phyloP scores from a whole-genome alignment of 345 rosid species.

The Populus pruinosa region DNA sequence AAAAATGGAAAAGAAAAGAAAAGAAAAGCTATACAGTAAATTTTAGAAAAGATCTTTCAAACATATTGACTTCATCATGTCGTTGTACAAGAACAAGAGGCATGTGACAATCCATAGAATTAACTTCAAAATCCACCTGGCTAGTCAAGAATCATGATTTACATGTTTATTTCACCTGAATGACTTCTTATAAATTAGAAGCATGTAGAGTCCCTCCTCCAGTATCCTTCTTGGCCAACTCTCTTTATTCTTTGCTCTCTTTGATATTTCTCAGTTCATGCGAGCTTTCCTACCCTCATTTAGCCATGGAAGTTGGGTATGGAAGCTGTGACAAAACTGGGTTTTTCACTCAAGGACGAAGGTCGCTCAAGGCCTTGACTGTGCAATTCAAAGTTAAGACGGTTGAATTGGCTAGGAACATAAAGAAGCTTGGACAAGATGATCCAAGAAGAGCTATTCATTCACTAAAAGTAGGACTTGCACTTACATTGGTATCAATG shows the following conservation, averaged over 20 bases:
- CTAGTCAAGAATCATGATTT: too few relatives aligned
- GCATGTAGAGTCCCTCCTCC: conserved; percentile 1
- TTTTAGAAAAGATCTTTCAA: too few relatives aligned
- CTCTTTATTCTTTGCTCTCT: neutral
- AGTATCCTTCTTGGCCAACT: neutral
- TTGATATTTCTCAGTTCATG: neutral
- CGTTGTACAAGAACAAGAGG: too few relatives aligned
- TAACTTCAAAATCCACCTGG: too few relatives aligned
- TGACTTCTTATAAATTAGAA: conserved; percentile 13
- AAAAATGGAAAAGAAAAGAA: too few relatives aligned
- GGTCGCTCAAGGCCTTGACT: conserved; percentile 14
- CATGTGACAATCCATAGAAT: too few relatives aligned
- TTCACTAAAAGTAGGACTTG: conserved; percentile 41
- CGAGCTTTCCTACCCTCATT: neutral
- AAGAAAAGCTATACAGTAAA: too few relatives aligned
- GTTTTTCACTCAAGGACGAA: neutral
- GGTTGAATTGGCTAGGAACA: conserved; percentile 1
- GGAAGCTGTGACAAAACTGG: neutral
- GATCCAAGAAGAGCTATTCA: conserved; percentile 45
- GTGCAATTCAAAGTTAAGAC: neutral
- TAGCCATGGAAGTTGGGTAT: conserved; percentile 23
- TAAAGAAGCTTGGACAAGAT: conserved; percentile 30
- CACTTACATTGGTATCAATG: conserved; percentile 36
- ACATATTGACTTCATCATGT: too few relatives aligned
- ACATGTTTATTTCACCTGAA: too few relatives aligned